These are phyloP conservation scores for Periconia macrospinosa DNA, from an alignment of 2,329 filamentous ascomycete genomes.

Conservation along the genomic window DNA sequence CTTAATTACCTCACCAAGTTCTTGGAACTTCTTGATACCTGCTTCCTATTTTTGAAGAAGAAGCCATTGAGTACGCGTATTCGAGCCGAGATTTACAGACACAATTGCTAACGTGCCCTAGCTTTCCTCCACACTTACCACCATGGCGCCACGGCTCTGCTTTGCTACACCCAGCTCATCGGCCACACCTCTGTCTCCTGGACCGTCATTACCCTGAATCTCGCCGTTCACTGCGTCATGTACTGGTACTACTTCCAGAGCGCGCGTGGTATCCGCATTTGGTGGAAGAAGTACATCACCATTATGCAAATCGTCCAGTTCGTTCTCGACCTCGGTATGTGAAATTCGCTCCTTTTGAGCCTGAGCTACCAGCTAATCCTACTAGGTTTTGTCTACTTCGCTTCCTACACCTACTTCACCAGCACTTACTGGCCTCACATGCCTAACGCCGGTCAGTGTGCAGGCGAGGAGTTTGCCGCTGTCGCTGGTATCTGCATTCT, in stretches of 20 bases:
- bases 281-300: slow-evolving; percentile 99
- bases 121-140: slow-evolving; percentile 99
- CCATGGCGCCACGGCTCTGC: slow-evolving; percentile 92
- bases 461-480: slow-evolving; percentile 95
- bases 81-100: background rate
- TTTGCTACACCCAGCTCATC: slow-evolving; percentile 97
- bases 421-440: slow-evolving; percentile 85
- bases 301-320: slow-evolving; percentile 97
- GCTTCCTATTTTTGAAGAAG: slow-evolving; percentile 99
- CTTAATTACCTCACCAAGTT: slow-evolving; percentile 99
- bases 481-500: slow-evolving; percentile 90
- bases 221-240: slow-evolving; percentile 96
- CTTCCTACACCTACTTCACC: slow-evolving; percentile 98
- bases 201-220: slow-evolving; percentile 90
- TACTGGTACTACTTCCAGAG: slow-evolving; percentile 99
- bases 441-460: slow-evolving; percentile 83
- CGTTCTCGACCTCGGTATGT: slow-evolving; percentile 89
- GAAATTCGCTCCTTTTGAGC: background rate
- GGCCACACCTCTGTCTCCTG: slow-evolving; percentile 92
- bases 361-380: slow-evolving; percentile 19
- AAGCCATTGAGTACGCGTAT: slow-evolving; percentile 78
- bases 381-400: slow-evolving; percentile 94
- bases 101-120: slow-evolving; percentile 30
- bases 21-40: slow-evolving; percentile 90
- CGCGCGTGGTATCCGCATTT: slow-evolving; percentile 90